phyloP scores from a whole-genome alignment of 2,329 filamentous ascomycete genomes.

The Xylariaceae sp. region DNA sequence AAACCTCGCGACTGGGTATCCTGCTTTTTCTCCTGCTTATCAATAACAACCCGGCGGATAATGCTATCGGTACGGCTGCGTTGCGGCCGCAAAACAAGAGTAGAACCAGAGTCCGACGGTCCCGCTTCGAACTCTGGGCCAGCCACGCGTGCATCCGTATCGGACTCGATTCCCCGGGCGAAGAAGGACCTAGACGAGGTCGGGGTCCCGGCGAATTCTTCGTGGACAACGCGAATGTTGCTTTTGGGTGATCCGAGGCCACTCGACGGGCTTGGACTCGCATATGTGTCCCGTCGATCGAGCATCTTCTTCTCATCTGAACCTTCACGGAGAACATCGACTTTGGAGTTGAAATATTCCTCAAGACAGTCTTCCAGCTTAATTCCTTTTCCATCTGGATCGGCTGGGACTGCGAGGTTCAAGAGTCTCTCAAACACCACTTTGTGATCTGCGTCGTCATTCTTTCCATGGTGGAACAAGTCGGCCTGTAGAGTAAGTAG shows the following conservation, averaged over 20 bases:
- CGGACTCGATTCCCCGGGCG: too few relatives aligned
- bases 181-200: neutral
- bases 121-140: too few relatives aligned
- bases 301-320: constrained; percentile 43
- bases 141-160: too few relatives aligned
- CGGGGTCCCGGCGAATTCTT: constrained; percentile 19
- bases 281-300: constrained; percentile 32
- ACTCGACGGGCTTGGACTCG: constrained; percentile 23
- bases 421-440: constrained; percentile 87
- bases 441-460: constrained; percentile 84
- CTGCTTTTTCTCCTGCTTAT: constrained; percentile 41
- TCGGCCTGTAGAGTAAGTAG: constrained; percentile 89
- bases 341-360: constrained; percentile 88
- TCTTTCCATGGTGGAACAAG: constrained; percentile 85
- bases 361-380: constrained; percentile 89
- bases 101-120: too few relatives aligned
- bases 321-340: constrained; percentile 77
- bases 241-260: constrained; percentile 24
- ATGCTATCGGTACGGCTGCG: constrained; percentile 48
- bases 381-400: constrained; percentile 63
- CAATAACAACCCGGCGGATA: constrained; percentile 54
- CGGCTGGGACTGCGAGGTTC: constrained; percentile 82
- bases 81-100: constrained; percentile 23
- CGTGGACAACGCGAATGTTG: constrained; percentile 32
- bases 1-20: constrained; percentile 38